Evolutionary conservation across 495 filamentous ascomycete genomes (phyloP).

Genomic region (Annulohypoxylon nitens): DNA sequence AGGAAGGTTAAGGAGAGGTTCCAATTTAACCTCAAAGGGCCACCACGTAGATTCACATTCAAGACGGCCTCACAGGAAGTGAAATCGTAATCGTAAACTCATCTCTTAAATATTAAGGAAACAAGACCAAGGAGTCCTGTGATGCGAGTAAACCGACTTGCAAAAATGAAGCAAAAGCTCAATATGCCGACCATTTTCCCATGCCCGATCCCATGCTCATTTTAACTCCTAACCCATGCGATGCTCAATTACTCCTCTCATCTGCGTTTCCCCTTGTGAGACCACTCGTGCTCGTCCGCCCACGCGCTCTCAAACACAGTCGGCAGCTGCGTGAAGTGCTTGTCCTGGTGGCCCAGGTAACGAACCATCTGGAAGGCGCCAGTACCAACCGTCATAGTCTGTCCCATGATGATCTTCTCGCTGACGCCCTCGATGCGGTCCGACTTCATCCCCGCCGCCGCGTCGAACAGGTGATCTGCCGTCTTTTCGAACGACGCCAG

Average conservation of each 20-base stretch:
- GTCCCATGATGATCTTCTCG: conserved; percentile 98
- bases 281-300: conserved; percentile 58
- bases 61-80: background rate
- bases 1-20: too few species aligned
- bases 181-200: background rate
- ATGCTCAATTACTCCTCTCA: background rate
- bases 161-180: background rate
- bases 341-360: conserved; percentile 74
- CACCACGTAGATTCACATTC: background rate
- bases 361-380: conserved; percentile 91
- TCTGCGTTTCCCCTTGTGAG: conserved; percentile 26
- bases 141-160: background rate
- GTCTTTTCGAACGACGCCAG: conserved; percentile 99
- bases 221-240: background rate
- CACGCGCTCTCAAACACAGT: conserved; percentile 84
- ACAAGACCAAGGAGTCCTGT: background rate
- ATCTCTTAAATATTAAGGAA: background rate
- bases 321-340: conserved; percentile 71
- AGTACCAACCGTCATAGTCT: conserved; percentile 90
- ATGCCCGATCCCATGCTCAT: background rate
- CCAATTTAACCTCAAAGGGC: too few species aligned
- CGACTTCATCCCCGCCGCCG: conserved; percentile 87
- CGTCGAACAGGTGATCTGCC: conserved; percentile 96
- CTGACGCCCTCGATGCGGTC: conserved; percentile 92
- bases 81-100: background rate